Base-by-base conservation (phyloP, 1,284 basidiomycete species). In the Fomitopsis pinicola region DNA sequence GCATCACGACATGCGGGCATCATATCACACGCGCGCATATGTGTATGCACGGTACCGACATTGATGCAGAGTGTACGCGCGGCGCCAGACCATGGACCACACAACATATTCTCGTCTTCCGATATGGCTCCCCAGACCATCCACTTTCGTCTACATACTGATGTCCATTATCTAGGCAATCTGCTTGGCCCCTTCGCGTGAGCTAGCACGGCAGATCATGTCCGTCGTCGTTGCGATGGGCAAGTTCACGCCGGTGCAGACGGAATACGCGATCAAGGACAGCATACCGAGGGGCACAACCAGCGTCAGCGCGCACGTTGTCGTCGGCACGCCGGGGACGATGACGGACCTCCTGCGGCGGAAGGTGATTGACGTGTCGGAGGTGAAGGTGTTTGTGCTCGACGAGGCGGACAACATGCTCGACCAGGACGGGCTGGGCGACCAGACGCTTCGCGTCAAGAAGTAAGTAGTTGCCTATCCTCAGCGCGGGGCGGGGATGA, bases 381-480 rank as follows among this genome's bases (percentile, higher is more conserved):
- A 89, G 42, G 85, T 99, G 72, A 94, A 94, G 72, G 94, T 98
- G 10, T 95, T 99, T 64, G 97, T 99, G 10, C 82, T 99, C 22
- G 97, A 99, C 72, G 97, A 99, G 78, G 97, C 97, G 36, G 97
- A 99, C 77, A 97, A 98, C 76, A 98, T 99, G 95, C 82, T 99
- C 66, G 95, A 97, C 73, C 89, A 95, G 72, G 94, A 97, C 74
- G 95, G 96, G 26, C 78, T 99, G 58, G 95, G 95, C n/a, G 97
- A 99, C 69, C 97, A 99, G 77, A 97, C 94, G 1, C 78, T 97
- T 63, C 85, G 91, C 57, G 95, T 98, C 62, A 98, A 98, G 78
- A 97, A 95, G 95, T 95, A 66, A 59, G 88, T 78, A 15, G 42
- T 33, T 19, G 45, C 12, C 8, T 15, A 30, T 15, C 26, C 15